Evolutionary conservation across 1,139 yeast genomes (phyloP).

Genomic region (Tardiomyces blankii): DNA sequence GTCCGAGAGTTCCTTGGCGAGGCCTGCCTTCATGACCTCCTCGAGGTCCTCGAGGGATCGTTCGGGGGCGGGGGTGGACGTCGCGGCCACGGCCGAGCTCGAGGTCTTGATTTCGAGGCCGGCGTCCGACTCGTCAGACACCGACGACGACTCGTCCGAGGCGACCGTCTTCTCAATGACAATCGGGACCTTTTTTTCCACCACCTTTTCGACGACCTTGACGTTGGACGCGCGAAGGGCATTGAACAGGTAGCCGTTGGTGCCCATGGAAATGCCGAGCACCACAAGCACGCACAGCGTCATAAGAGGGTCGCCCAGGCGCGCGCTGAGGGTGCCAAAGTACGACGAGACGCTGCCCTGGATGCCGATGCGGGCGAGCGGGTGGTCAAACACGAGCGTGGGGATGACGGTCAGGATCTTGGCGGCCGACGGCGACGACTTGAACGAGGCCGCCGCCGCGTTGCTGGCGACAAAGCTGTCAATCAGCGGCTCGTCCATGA

Average conservation of each 20-base stretch:
- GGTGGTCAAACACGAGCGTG: constrained; percentile 57
- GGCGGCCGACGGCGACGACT: constrained; percentile 5
- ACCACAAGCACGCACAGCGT: constrained; percentile 68
- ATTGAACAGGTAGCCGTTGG: constrained; percentile 67
- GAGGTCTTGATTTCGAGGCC: constrained; percentile 10
- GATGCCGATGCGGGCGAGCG: constrained; percentile 47
- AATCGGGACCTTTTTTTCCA: constrained; percentile 23
- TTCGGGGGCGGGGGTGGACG: constrained; percentile 4
- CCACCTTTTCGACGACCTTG: constrained; percentile 18
- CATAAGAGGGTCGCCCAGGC: constrained; percentile 74
- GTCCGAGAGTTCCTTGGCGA: constrained; percentile 51
- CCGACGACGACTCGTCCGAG: constrained; percentile 4
- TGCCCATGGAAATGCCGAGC: constrained; percentile 63
- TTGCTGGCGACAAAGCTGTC: no score
- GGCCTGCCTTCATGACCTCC: constrained; percentile 57
- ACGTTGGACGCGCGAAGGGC: constrained; percentile 11
- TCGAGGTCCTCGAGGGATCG: constrained; percentile 51
- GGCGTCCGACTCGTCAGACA: constrained; percentile 12
- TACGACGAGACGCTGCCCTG: constrained; percentile 52
- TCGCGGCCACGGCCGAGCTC: constrained; percentile 12
- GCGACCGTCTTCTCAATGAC: constrained; percentile 16
- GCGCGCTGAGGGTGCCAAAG: constrained; percentile 49
- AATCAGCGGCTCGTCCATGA: no score
- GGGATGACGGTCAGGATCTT: constrained; percentile 59
- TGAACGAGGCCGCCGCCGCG: no score